These are phyloP conservation scores for Colletotrichum tropicicola DNA, from an alignment of 2,329 filamentous ascomycete genomes.

Conservation along the genomic window DNA sequence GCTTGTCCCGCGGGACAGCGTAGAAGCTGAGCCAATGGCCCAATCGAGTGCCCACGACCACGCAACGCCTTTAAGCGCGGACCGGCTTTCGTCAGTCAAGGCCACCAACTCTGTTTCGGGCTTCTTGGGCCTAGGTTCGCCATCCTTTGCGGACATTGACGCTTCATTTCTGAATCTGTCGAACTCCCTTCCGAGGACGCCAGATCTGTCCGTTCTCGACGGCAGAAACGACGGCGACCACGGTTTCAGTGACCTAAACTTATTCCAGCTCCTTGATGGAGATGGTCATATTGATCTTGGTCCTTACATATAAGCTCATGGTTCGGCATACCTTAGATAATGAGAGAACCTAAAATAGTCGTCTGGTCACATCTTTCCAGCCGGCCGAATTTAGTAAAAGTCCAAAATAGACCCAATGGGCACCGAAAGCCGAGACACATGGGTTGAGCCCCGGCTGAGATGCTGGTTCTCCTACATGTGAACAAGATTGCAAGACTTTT, in stretches of 20 bases:
- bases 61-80: not conserved
- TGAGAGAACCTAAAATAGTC: not conserved
- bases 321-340: too few species aligned
- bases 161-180: conserved; percentile 48
- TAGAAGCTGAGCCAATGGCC: conserved; percentile 13
- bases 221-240: conserved; percentile 50
- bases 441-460: too few species aligned
- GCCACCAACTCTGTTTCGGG: not conserved
- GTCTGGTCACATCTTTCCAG: too few species aligned
- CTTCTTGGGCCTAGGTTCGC: conserved; percentile 38
- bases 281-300: conserved; percentile 63
- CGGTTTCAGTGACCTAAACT: conserved; percentile 53
- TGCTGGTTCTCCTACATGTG: too few species aligned
- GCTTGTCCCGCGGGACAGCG: conserved; percentile 47
- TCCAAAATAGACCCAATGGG: too few species aligned
- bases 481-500: too few species aligned
- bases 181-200: conserved; percentile 49
- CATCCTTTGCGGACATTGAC: conserved; percentile 45
- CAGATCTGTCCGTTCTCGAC: conserved; percentile 50
- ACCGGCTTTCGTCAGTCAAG: not conserved
- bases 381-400: too few species aligned
- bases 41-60: conserved; percentile 14
- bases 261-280: conserved; percentile 60
- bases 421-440: too few species aligned
- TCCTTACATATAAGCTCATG: conserved; percentile 42